Evolutionary conservation across 2,329 filamentous ascomycete genomes (phyloP).

Genomic region (Talaromyces sp.): DNA sequence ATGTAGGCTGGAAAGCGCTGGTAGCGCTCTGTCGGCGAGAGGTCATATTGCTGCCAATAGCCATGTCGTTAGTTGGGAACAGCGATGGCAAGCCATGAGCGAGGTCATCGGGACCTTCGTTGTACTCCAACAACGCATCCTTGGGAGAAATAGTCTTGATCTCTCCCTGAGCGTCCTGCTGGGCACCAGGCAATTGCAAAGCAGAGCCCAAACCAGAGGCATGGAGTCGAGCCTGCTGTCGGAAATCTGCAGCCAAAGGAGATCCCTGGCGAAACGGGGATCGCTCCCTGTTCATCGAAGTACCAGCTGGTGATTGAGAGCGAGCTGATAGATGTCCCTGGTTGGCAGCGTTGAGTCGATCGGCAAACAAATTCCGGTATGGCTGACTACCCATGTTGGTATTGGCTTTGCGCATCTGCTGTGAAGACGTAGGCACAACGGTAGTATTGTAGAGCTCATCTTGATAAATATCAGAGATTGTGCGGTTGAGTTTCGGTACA

Average conservation of each 20-base stretch:
- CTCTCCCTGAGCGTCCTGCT: conserved; percentile 41
- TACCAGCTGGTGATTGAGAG: conserved; percentile 53
- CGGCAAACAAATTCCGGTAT: conserved; percentile 63
- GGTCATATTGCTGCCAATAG: conserved; percentile 38
- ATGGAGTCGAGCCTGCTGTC: conserved; percentile 28
- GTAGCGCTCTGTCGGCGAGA: conserved; percentile 35
- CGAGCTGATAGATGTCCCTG: conserved; percentile 65
- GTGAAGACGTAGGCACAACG: conserved; percentile 34
- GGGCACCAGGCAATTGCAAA: conserved; percentile 28
- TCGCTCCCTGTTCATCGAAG: conserved; percentile 57
- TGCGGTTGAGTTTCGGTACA: conserved; percentile 75
- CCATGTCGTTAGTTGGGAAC: conserved; percentile 63
- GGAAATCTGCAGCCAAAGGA: conserved; percentile 53
- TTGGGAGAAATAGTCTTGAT: conserved; percentile 90
- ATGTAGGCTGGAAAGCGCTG: conserved; percentile 34
- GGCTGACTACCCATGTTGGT: conserved; percentile 44
- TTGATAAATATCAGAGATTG: conserved; percentile 78
- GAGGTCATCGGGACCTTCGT: conserved; percentile 67
- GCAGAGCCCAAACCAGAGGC: conserved; percentile 40
- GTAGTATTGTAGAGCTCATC: conserved; percentile 74
- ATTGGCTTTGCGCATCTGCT: conserved; percentile 37
- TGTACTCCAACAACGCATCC: conserved; percentile 82
- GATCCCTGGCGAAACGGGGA: conserved; percentile 79
- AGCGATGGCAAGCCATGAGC: conserved; percentile 54
- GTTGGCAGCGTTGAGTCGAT: conserved; percentile 75